Conservation (phyloP, 208 protist species). For the Herpetomonas tarakana region DNA sequence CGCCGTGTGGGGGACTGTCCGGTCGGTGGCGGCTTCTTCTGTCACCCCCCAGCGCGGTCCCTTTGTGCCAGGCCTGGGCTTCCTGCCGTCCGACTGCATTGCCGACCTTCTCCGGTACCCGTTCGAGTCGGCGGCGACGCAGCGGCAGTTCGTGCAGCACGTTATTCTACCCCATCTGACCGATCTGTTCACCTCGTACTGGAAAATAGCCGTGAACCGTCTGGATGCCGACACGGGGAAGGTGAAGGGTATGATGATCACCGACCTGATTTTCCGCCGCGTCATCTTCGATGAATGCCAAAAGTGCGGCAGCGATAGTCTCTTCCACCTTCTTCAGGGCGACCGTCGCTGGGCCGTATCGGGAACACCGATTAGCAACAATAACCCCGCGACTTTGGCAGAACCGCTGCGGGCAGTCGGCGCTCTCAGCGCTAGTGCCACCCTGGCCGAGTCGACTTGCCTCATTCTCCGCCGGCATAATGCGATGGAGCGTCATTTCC, state of each 20-base stretch:
- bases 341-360: constrained; percentile 49
- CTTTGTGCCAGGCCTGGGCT: not conserved
- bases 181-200: constrained; percentile 13
- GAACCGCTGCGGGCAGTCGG: constrained; percentile 25
- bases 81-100: not conserved
- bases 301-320: constrained; percentile 24
- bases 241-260: constrained; percentile 16
- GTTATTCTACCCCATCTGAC: constrained; percentile 4
- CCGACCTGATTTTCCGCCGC: constrained; percentile 44
- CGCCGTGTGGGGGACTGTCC: constrained; percentile 11
- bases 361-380: constrained; percentile 59
- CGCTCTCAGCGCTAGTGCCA: constrained; percentile 9
- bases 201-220: not conserved
- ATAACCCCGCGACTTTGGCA: constrained; percentile 24
- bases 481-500: not conserved
- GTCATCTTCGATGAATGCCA: constrained; percentile 61
- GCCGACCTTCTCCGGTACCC: not conserved
- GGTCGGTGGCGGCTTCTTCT: not conserved
- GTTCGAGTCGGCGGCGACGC: not conserved
- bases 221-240: constrained; percentile 9
- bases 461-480: not conserved
- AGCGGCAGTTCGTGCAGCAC: not conserved
- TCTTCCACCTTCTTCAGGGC: constrained; percentile 31
- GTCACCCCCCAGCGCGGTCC: not conserved
- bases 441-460: constrained; percentile 1